These are phyloP conservation scores for Cnidoscolus chayamansa DNA, from an alignment of 441 rosid genomes.

Conservation along the genomic window DNA sequence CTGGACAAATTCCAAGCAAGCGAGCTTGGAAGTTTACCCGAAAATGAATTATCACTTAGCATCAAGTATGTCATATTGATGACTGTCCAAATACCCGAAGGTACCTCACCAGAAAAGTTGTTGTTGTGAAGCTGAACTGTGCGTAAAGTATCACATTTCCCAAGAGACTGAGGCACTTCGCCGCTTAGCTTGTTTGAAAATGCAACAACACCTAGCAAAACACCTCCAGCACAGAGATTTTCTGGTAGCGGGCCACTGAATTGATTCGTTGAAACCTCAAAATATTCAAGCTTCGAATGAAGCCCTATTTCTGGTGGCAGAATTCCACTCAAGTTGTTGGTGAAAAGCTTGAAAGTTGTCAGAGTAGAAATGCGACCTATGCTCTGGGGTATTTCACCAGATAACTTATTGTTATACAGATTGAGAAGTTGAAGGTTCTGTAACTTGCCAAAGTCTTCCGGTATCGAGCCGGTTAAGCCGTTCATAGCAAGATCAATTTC, in stretches of 20 bases:
- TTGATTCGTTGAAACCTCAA: conserved; percentile 58
- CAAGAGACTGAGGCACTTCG: conserved; percentile 60
- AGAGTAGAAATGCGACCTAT: conserved; percentile 52
- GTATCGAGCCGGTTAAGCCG: conserved; percentile 60
- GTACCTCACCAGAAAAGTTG: conserved; percentile 71
- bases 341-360: conserved; percentile 35
- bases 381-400: conserved; percentile 52
- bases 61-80: conserved; percentile 44
- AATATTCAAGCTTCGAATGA: conserved; percentile 48
- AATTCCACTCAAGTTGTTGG: conserved; percentile 56
- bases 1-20: conserved; percentile 62
- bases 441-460: conserved; percentile 53
- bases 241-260: conserved; percentile 68
- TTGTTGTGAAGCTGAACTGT: conserved; percentile 62
- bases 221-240: conserved; percentile 63
- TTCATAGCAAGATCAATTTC: conserved; percentile 55
- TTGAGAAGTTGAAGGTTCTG: conserved; percentile 35
- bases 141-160: conserved; percentile 45
- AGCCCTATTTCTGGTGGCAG: conserved; percentile 67
- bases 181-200: conserved; percentile 60
- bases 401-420: conserved; percentile 47
- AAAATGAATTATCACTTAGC: conserved; percentile 61
- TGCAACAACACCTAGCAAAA: conserved; percentile 55
- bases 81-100: conserved; percentile 62
- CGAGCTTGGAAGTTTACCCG: conserved; percentile 59